Percentiles rank a stretch among this genome's conserved stretches.
phyloP scores from a whole-genome alignment of 495 filamentous ascomycete genomes.

The Apodospora peruviana region DNA sequence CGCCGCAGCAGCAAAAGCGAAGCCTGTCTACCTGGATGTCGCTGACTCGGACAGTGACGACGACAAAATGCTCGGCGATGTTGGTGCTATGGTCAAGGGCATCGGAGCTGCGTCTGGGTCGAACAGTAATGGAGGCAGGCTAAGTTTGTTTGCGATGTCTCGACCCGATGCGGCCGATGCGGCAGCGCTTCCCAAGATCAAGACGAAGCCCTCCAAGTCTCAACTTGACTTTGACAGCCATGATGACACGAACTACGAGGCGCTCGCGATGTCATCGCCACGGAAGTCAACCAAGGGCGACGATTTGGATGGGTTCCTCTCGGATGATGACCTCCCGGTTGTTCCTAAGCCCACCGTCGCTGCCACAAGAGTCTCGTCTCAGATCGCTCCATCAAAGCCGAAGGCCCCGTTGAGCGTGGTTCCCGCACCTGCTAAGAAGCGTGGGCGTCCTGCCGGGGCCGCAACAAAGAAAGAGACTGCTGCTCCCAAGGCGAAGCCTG shows the following conservation, averaged over 20 bases:
- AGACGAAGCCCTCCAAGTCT: conserved; percentile 47
- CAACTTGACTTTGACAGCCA: conserved; percentile 53
- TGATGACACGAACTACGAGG: conserved; percentile 82
- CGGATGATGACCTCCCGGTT: conserved; percentile 44
- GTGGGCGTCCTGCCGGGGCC: conserved; percentile 43
- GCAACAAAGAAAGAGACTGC: conserved; percentile 27
- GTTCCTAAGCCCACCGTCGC: conserved; percentile 34
- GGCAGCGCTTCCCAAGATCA: conserved; percentile 40
- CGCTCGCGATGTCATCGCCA: conserved; percentile 57
- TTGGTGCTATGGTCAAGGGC: conserved; percentile 86
- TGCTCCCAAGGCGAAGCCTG: conserved; percentile 24
- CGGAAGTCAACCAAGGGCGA: conserved; percentile 49
- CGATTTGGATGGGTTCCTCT: conserved; percentile 56
- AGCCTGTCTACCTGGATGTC: conserved; percentile 37
- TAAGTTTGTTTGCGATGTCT: conserved; percentile 64
- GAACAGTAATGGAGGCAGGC: conserved; percentile 42
- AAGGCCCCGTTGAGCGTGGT: conserved; percentile 31
- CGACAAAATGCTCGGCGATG: conserved; percentile 72
- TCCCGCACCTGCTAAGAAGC: conserved; percentile 44
- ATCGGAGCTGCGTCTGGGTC: conserved; percentile 53
- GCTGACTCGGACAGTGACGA: conserved; percentile 40
- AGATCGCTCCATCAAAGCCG: conserved; percentile 31
- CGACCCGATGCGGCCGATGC: conserved; percentile 53
- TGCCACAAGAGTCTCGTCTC: conserved; percentile 27
- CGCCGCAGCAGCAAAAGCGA: conserved; percentile 34